Percentiles rank a stretch among this genome's conserved stretches.
Conservation (phyloP, 2,329 filamentous ascomycete genomes). For the Dactylellina leptospora region DNA sequence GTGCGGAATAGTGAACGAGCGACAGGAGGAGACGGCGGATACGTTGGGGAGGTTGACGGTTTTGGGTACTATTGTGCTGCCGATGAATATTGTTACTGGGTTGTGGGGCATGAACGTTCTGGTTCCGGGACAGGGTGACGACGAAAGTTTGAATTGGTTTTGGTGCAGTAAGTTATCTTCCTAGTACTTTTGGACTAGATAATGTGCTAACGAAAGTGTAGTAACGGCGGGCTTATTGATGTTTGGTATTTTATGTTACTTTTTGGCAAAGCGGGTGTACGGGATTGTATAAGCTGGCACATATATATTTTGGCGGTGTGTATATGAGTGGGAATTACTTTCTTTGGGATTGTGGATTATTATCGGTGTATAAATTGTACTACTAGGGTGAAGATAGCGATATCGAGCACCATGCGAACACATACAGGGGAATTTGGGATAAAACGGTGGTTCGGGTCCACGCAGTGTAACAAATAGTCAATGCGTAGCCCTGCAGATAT, state of each 20-base stretch:
- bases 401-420: too few relatives aligned
- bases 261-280: conserved; percentile 84
- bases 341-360: too few relatives aligned
- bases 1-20: conserved; percentile 34
- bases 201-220: not conserved
- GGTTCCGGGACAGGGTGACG: conserved; percentile 70
- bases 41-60: conserved; percentile 95
- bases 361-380: too few relatives aligned
- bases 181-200: conserved; percentile 61
- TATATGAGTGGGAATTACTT: not conserved
- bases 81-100: conserved; percentile 87
- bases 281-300: conserved; percentile 70
- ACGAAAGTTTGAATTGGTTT: conserved; percentile 67
- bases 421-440: too few relatives aligned
- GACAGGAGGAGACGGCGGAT: conserved; percentile 61
- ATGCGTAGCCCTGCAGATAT: too few relatives aligned
- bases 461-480: too few relatives aligned
- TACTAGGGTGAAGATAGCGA: too few relatives aligned
- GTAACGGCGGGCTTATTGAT: conserved; percentile 76
- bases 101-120: conserved; percentile 87
- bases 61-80: conserved; percentile 92
- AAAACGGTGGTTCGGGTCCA: too few relatives aligned
- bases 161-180: conserved; percentile 59
- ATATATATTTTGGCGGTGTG: not conserved
- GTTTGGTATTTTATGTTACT: conserved; percentile 82